A percentile compares a stretch with the other conserved stretches of the same genome.
phyloP scores from a whole-genome alignment of 495 filamentous ascomycete species.

The Penicillium daleae region DNA sequence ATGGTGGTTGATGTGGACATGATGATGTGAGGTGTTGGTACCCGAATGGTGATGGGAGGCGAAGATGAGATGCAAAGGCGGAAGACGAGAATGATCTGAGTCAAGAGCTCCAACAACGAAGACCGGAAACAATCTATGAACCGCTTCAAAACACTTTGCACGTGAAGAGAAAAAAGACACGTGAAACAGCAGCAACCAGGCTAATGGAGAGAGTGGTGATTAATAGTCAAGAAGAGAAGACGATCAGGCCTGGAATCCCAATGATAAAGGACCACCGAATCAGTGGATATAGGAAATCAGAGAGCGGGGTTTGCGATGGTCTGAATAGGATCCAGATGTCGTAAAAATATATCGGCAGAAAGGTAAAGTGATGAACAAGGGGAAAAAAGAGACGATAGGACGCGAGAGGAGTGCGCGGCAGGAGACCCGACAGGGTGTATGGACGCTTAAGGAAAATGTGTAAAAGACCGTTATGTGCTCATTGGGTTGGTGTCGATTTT shows the following conservation, averaged over 20 bases:
- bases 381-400: conserved; percentile 56
- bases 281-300: conserved; percentile 22
- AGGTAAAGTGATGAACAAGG: conserved; percentile 58
- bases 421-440: conserved; percentile 51
- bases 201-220: conserved; percentile 35
- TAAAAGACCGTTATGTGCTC: conserved; percentile 69
- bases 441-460: conserved; percentile 51
- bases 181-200: conserved; percentile 46
- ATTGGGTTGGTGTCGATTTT: conserved; percentile 55
- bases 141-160: conserved; percentile 33
- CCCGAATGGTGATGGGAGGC: conserved; percentile 13
- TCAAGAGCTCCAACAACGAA: conserved; percentile 26
- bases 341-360: conserved; percentile 56
- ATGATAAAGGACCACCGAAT: conserved; percentile 32
- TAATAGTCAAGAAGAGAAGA: conserved; percentile 46
- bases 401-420: conserved; percentile 46
- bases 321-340: conserved; percentile 61
- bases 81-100: conserved; percentile 17
- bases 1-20: conserved; percentile 58
- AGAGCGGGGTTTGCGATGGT: conserved; percentile 31
- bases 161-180: conserved; percentile 51
- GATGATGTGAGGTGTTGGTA: conserved; percentile 37
- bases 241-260: conserved; percentile 38
- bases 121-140: conserved; percentile 33
- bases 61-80: conserved; percentile 30